Evolutionary conservation across 768 basidiomycete species (phyloP), one percentile per base, ranked within the genome.

Genomic region (Clavaria fumosa): DNA sequence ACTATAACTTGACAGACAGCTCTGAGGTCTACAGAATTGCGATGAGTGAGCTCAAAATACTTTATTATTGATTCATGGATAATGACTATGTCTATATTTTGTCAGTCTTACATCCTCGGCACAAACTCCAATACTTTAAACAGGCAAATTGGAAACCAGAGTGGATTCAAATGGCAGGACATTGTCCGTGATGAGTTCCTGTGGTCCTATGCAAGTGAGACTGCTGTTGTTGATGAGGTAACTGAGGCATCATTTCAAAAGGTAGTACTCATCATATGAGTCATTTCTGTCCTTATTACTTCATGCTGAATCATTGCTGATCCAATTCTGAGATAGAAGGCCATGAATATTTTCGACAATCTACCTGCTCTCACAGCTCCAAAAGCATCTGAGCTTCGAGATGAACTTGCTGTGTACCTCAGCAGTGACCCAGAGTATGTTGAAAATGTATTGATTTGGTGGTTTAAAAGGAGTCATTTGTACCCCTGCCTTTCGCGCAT

Each of bases 21-120:
- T 56, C 55, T 1, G 46, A 61, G 6, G 39, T 51, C 0, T 63
- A 59, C 36, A 41, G 50, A 0, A 57, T 63, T 45, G 57, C 55
- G 2, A 62, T 62, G 57, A 44, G 60, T 62, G 37, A 14, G 52
- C 55, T n/a, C n/a, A n/a, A n/a, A 28, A 15, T 22, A 9, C 9
- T 14, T 18, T 20, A n/a, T 7, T 34, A 23, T n/a, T 21, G 4
- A 32, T 15, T 18, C 14, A 26, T 23, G 3, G 9, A 23, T 34
- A 23, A 3, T 36, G 5, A 30, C 23, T 17, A 21, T 14, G 17
- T 38, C 14, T 18, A 7, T n/a, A n/a, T n/a, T n/a, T n/a, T 9
- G 12, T 4, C 9, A 56, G 55, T 58, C 3, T 39, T 58, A 2
- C 53, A 57, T 35, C 54, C 54, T 2, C 28, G 31, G 0, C 46